A percentile compares a stretch with the other conserved stretches of the same genome.
Evolutionary conservation across 257 asterid species (phyloP).

Genomic region (Phtheirospermum japonicum): DNA sequence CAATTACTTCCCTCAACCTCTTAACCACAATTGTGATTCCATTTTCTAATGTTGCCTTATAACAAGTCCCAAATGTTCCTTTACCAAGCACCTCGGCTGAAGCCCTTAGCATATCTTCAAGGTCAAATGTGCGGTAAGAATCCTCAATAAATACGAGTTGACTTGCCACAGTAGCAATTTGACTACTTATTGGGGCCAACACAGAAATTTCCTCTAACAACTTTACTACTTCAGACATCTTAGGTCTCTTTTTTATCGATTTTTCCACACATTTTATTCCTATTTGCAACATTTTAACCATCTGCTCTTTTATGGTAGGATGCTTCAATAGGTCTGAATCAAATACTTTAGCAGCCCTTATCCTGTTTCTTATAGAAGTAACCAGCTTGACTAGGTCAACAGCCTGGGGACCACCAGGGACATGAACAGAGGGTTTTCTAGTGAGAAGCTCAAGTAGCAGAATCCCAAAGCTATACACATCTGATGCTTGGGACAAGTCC

Average conservation of each 20-base stretch:
- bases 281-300: slow-evolving; percentile 28
- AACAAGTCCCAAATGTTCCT: slow-evolving; percentile 32
- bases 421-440: slow-evolving; percentile 10
- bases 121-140: slow-evolving; percentile 17
- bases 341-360: slow-evolving; percentile 26
- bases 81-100: slow-evolving; percentile 27
- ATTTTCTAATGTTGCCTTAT: neutral
- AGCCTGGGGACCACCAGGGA: slow-evolving; percentile 30
- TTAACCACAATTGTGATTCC: slow-evolving; percentile 24
- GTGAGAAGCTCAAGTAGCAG: slow-evolving; percentile 20
- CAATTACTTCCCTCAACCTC: slow-evolving; percentile 23
- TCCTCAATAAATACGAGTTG: slow-evolving; percentile 20
- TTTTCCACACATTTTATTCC: slow-evolving; percentile 28
- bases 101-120: slow-evolving; percentile 26
- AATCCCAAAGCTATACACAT: slow-evolving; percentile 23
- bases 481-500: slow-evolving; percentile 14
- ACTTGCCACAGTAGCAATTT: neutral
- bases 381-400: slow-evolving; percentile 35
- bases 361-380: slow-evolving; percentile 11
- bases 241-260: slow-evolving; percentile 28
- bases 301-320: slow-evolving; percentile 13
- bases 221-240: slow-evolving; percentile 27
- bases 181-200: neutral
- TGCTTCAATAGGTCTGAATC: slow-evolving; percentile 26
- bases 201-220: slow-evolving; percentile 23